Conservation (phyloP, 2,329 filamentous ascomycete species). For the Peltaster fructicola region DNA sequence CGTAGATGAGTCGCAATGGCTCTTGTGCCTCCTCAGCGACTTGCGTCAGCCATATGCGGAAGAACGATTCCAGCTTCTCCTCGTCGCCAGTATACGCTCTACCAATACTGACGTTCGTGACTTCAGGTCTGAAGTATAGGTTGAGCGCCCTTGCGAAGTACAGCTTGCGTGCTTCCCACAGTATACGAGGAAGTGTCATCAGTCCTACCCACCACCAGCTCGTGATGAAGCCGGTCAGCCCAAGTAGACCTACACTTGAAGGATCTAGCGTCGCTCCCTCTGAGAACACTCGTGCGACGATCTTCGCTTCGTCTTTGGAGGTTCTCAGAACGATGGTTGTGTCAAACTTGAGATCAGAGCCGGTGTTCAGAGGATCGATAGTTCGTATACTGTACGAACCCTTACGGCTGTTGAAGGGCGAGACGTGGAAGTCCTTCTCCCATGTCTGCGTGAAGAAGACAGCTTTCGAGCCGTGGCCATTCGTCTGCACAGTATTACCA, state of each 20-base stretch:
- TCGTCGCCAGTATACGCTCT: conserved; percentile 37
- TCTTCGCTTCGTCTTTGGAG: conserved; percentile 41
- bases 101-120: conserved; percentile 36
- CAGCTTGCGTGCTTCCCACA: conserved; percentile 40
- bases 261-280: conserved; percentile 35
- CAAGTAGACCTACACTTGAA: conserved; percentile 21
- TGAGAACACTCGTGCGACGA: conserved; percentile 43
- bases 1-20: conserved; percentile 35
- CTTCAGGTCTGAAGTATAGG: conserved; percentile 49
- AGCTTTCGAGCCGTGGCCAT: conserved; percentile 5
- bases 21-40: conserved; percentile 31
- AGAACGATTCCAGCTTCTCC: conserved; percentile 21
- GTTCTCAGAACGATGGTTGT: conserved; percentile 44
- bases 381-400: conserved; percentile 31
- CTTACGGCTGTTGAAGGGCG: conserved; percentile 48
- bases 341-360: conserved; percentile 26
- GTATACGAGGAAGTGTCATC: conserved; percentile 46
- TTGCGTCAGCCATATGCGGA: conserved; percentile 23
- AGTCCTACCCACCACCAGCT: conserved; percentile 52
- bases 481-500: conserved; percentile 1
- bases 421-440: conserved; percentile 60
- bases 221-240: conserved; percentile 13
- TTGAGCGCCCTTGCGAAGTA: conserved; percentile 40
- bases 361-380: conserved; percentile 24
- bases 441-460: conserved; percentile 34